Evolutionary conservation across 139 green algal species (phyloP).

Genomic region (Auxenochlorella pyrenoidosa): DNA sequence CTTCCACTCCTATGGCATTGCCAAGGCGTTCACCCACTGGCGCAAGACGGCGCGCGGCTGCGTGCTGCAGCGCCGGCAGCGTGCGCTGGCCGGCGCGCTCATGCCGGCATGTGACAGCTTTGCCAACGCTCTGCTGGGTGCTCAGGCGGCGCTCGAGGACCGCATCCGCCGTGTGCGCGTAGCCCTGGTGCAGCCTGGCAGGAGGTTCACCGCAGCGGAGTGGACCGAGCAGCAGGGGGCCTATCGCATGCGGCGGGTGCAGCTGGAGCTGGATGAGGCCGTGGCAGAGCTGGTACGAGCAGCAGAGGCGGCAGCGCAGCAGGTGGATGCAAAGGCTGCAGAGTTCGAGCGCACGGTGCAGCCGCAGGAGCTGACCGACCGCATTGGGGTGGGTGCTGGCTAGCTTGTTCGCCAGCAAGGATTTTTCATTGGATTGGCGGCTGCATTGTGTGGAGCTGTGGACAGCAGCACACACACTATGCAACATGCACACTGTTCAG

Average conservation of each 20-base stretch:
- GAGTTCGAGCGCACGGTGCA: background rate
- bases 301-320: background rate
- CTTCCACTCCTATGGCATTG: background rate
- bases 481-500: no score
- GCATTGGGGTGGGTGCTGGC: background rate
- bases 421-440: no score
- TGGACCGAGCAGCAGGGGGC: constrained; percentile 21
- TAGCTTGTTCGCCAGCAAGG: background rate
- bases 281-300: background rate
- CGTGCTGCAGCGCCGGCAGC: background rate
- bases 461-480: no score
- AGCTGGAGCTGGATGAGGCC: background rate
- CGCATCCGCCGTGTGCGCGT: background rate
- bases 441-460: no score
- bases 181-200: background rate
- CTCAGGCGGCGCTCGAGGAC: background rate
- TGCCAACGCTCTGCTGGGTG: background rate
- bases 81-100: background rate
- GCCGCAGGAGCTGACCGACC: constrained; percentile 1
- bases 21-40: constrained; percentile 6
- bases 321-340: background rate
- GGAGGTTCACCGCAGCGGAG: background rate
- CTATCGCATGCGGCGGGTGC: background rate
- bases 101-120: background rate
- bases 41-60: background rate